Evolutionary conservation across 148 eudicot species (phyloP).

Genomic region (Suaeda aralocaspica): DNA sequence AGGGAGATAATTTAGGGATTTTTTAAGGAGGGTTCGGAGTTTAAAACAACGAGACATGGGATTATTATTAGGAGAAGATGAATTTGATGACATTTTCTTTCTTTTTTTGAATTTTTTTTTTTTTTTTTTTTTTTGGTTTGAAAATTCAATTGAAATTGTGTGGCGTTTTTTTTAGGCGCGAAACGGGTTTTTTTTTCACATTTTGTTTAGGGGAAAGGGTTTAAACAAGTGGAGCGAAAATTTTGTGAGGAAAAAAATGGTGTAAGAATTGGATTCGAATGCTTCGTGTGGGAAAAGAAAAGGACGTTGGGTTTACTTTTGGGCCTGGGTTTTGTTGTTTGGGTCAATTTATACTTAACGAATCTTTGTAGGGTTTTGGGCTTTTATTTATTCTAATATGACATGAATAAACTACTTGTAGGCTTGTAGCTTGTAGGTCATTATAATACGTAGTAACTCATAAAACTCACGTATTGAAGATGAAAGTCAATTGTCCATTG

Average conservation of each 20-base stretch:
- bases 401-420: too few relatives aligned
- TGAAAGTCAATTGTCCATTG: too few relatives aligned
- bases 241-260: background rate
- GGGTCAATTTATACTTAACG: background rate
- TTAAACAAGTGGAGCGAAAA: too few relatives aligned
- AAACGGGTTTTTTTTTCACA: constrained; percentile 13
- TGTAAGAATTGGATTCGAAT: constrained; percentile 1
- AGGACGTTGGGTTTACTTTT: constrained; percentile 1
- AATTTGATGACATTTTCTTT: background rate
- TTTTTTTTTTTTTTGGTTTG: too few relatives aligned
- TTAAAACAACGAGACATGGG: constrained; percentile 25
- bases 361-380: too few relatives aligned
- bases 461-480: too few relatives aligned
- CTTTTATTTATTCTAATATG: background rate
- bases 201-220: too few relatives aligned
- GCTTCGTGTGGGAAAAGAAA: background rate
- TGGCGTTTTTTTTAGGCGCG: background rate
- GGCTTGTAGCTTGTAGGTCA: too few relatives aligned
- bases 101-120: background rate
- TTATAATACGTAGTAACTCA: too few relatives aligned
- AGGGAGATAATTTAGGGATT: constrained; percentile 35
- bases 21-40: constrained; percentile 27
- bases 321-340: constrained; percentile 9
- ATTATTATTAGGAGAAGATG: background rate
- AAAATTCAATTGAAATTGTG: too few relatives aligned